These are phyloP conservation scores for Grifola frondosa DNA, from an alignment of 1,284 basidiomycete species.

Conservation along the genomic window DNA sequence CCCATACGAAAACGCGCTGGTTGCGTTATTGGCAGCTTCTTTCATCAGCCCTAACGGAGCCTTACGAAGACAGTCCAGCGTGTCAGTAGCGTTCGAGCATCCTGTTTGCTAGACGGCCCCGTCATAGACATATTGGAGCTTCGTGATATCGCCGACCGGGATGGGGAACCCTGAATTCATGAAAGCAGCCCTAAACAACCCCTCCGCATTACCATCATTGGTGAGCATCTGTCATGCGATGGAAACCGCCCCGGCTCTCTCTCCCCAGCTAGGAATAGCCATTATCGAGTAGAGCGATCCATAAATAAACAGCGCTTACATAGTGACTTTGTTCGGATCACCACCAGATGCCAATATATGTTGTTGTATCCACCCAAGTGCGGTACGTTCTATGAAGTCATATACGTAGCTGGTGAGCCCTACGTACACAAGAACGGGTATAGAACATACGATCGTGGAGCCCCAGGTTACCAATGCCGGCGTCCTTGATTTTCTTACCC, in stretches of 20 bases:
- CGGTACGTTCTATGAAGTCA: slow-evolving; percentile 44
- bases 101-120: slow-evolving; percentile 42
- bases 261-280: slow-evolving; percentile 29
- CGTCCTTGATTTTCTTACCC: slow-evolving; percentile 46
- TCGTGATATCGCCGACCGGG: slow-evolving; percentile 23
- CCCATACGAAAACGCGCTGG: background rate
- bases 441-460: slow-evolving; percentile 47
- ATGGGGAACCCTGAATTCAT: slow-evolving; percentile 32
- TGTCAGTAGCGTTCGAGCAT: slow-evolving; percentile 42
- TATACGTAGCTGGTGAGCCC: slow-evolving; percentile 2
- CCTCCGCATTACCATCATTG: slow-evolving; percentile 23
- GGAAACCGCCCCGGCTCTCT: slow-evolving; percentile 37
- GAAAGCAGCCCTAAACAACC: slow-evolving; percentile 27
- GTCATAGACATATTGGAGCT: slow-evolving; percentile 38
- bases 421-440: slow-evolving; percentile 2
- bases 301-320: slow-evolving; percentile 31
- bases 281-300: background rate
- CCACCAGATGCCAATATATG: slow-evolving; percentile 39
- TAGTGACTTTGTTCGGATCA: slow-evolving; percentile 28
- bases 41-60: slow-evolving; percentile 39
- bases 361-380: slow-evolving; percentile 52
- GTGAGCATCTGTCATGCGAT: slow-evolving; percentile 26
- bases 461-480: slow-evolving; percentile 52
- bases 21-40: background rate
- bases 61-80: slow-evolving; percentile 47